These are phyloP conservation scores for Kalmusia sp. DNA, from an alignment of 2,329 filamentous ascomycete genomes.

Conservation along the genomic window DNA sequence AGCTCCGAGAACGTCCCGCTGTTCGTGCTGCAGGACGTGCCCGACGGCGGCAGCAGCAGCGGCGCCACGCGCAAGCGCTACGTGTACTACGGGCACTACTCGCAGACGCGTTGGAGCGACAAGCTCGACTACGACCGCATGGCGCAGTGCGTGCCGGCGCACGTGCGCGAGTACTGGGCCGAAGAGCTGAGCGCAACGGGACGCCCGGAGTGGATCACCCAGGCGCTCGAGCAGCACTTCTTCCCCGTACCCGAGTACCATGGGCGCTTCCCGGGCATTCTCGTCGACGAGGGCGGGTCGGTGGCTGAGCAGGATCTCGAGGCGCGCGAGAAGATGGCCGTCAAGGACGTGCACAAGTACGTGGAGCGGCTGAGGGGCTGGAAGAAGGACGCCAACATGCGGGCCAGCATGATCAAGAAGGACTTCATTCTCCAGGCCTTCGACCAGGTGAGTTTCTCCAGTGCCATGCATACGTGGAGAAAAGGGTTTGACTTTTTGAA, in stretches of 20 bases:
- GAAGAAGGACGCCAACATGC: conserved; percentile 48
- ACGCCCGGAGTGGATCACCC: conserved; percentile 52
- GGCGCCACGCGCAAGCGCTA: conserved; percentile 32
- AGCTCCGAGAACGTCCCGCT: conserved; percentile 50
- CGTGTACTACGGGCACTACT: conserved; percentile 55
- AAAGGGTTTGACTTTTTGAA: neutral
- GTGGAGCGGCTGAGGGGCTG: conserved; percentile 48
- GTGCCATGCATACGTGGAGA: neutral
- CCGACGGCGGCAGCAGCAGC: conserved; percentile 3
- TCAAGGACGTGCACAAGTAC: conserved; percentile 28
- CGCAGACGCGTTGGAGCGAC: conserved; percentile 53
- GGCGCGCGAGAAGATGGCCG: conserved; percentile 24
- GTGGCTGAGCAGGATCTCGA: conserved; percentile 26
- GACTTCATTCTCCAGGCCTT: conserved; percentile 51
- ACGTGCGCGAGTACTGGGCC: conserved; percentile 51
- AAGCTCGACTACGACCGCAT: conserved; percentile 53
- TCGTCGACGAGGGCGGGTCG: conserved; percentile 21
- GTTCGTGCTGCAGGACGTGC: conserved; percentile 40
- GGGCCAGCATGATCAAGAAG: conserved; percentile 43
- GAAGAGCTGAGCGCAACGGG: conserved; percentile 41
- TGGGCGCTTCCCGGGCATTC: conserved; percentile 34
- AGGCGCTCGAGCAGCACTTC: conserved; percentile 50
- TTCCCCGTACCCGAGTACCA: conserved; percentile 51
- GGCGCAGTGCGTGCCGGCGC: conserved; percentile 43
- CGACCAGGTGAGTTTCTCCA: conserved; percentile 34